Conservation (phyloP, 768 basidiomycete genomes). For the Psilocybe azurescens region DNA sequence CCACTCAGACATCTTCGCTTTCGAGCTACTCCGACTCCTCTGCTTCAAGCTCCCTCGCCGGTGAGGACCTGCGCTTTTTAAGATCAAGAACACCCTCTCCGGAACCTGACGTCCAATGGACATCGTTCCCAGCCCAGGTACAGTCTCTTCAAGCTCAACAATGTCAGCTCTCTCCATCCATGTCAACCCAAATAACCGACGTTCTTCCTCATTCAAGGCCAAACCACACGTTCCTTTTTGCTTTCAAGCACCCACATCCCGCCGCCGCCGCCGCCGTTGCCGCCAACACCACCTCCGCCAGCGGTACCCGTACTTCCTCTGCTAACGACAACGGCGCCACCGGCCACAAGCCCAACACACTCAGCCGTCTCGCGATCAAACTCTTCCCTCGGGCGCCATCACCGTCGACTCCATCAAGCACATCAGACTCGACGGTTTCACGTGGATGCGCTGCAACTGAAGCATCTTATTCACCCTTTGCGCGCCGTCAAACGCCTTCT, state of each 20-base stretch:
- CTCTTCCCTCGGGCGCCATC: conserved; percentile 57
- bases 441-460: conserved; percentile 33
- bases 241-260: conserved; percentile 16
- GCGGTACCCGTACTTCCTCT: conserved; percentile 19
- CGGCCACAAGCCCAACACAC: conserved; percentile 33
- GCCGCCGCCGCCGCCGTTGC: conserved; percentile 7
- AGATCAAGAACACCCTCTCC: conserved; percentile 41
- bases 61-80: conserved; percentile 38
- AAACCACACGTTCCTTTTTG: conserved; percentile 25
- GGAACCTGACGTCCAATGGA: conserved; percentile 36
- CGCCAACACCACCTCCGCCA: conserved; percentile 10
- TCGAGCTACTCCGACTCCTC: conserved; percentile 50
- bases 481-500: conserved; percentile 42
- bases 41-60: conserved; percentile 36
- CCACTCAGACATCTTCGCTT: conserved; percentile 49
- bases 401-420: conserved; percentile 42
- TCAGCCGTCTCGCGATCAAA: conserved; percentile 48
- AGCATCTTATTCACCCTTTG: conserved; percentile 38
- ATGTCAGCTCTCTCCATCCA: conserved; percentile 50
- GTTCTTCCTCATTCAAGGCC: conserved; percentile 44
- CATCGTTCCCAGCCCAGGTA: conserved; percentile 36
- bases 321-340: conserved; percentile 17
- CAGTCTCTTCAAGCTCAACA: conserved; percentile 38
- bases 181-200: conserved; percentile 48
- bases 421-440: conserved; percentile 37